Percentiles rank a stretch among this genome's conserved stretches.
Conservation (phyloP, 2,329 filamentous ascomycete species). For the Botrytis medusae region DNA sequence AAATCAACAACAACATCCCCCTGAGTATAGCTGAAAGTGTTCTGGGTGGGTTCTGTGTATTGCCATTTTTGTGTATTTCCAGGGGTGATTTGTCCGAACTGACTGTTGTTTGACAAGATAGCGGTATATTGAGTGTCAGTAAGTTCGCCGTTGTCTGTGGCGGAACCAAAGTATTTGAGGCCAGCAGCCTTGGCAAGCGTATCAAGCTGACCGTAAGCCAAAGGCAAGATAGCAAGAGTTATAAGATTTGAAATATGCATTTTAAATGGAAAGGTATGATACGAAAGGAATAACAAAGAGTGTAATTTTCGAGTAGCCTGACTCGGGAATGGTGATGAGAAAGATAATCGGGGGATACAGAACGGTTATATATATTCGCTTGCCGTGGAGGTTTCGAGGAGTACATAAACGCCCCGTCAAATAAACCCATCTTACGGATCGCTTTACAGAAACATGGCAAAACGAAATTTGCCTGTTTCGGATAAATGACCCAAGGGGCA, state of each 20-base stretch:
- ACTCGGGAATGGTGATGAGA: conserved; percentile 5
- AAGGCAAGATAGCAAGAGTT: conserved; percentile 23
- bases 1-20: conserved; percentile 56
- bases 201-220: conserved; percentile 27
- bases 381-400: not conserved
- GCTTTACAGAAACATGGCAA: not conserved
- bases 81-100: conserved; percentile 66
- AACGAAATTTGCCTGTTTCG: conserved; percentile 19
- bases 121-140: conserved; percentile 50
- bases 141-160: conserved; percentile 57
- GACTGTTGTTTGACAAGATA: conserved; percentile 54
- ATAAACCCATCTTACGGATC: not conserved
- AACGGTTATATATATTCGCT: conserved; percentile 15
- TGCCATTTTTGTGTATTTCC: conserved; percentile 67
- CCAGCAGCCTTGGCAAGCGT: conserved; percentile 55
- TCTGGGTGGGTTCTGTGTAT: conserved; percentile 56
- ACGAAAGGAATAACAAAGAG: not conserved
- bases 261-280: not conserved
- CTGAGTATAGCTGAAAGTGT: conserved; percentile 56
- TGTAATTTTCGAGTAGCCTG: conserved; percentile 13
- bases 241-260: conserved; percentile 24
- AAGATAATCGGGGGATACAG: not conserved
- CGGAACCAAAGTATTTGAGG: conserved; percentile 54
- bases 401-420: not conserved
- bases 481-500: conserved; percentile 18